A percentile compares a stretch with the other conserved stretches of the same genome.
Conservation (phyloP, 805 yeast genomes). For the Saturnispora hagleri region DNA sequence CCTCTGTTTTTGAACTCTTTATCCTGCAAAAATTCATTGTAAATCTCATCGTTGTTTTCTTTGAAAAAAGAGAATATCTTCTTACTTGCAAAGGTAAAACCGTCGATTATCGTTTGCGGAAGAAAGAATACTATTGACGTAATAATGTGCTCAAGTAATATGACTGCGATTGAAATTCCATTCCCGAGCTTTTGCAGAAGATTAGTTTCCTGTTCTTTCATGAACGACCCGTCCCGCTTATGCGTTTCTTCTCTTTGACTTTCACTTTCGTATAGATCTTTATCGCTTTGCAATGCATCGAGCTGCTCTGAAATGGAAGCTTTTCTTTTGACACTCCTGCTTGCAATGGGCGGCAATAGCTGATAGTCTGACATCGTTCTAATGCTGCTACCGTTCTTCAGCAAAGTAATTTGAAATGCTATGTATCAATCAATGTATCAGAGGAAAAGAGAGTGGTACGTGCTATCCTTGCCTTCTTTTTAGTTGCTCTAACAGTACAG, state of each 20-base stretch:
- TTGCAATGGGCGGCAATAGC: not conserved
- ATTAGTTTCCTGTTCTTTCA: not conserved
- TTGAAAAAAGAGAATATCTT: slow-evolving; percentile 16
- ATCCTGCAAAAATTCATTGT: slow-evolving; percentile 17
- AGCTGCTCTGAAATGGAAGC: slow-evolving; percentile 5
- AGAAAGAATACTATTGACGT: slow-evolving; percentile 20
- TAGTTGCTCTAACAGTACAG: not conserved
- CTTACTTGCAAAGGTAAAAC: slow-evolving; percentile 18
- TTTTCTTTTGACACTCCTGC: not conserved
- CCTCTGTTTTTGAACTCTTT: slow-evolving; percentile 12
- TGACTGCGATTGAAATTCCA: slow-evolving; percentile 18
- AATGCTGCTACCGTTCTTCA: not conserved
- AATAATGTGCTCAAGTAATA: slow-evolving; percentile 22
- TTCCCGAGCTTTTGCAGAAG: slow-evolving; percentile 12
- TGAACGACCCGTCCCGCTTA: not conserved
- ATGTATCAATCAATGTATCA: not conserved
- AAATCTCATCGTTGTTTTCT: slow-evolving; percentile 17
- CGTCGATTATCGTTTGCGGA: slow-evolving; percentile 19
- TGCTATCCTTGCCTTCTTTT: not conserved
- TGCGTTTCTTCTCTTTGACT: not conserved
- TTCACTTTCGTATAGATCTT: not conserved
- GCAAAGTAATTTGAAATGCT: not conserved
- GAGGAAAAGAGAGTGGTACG: not conserved
- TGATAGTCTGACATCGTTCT: not conserved
- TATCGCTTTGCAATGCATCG: not conserved